phyloP scores from a whole-genome alignment of 345 rosid species.

The Luvunga scandens region DNA sequence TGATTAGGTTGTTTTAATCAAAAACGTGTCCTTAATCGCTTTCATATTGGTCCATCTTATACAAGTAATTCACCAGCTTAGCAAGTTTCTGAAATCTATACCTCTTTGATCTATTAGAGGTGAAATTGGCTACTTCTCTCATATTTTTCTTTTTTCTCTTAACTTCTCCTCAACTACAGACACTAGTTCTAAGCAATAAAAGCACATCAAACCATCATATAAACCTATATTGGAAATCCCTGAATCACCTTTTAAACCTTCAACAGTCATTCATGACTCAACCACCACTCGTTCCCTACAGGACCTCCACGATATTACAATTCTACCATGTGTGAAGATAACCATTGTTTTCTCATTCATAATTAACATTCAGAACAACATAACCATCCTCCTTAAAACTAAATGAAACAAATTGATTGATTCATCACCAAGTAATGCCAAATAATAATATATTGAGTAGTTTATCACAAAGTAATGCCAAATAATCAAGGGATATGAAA shows the following conservation, averaged over 20 bases:
- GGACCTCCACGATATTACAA: not conserved
- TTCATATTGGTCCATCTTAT: not conserved
- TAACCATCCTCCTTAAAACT: not conserved
- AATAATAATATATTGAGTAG: no score
- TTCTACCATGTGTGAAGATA: not conserved
- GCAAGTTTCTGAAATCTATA: not conserved
- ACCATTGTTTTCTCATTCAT: not conserved
- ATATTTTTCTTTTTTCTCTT: not conserved
- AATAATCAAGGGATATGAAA: slow-evolving; percentile 5
- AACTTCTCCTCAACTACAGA: not conserved
- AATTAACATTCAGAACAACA: not conserved
- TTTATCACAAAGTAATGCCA: no score
- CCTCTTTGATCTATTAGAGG: not conserved
- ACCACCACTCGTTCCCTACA: not conserved
- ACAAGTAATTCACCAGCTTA: not conserved
- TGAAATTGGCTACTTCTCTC: not conserved
- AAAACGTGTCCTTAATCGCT: not conserved
- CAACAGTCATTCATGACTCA: not conserved
- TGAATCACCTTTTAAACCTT: not conserved
- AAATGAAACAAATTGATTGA: not conserved
- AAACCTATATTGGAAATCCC: not conserved
- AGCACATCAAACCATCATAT: slow-evolving; percentile 1
- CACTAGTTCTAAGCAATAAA: not conserved
- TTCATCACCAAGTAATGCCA: slow-evolving; percentile 6
- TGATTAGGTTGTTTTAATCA: not conserved